These are phyloP conservation scores for Penicillium samsonianum DNA, from an alignment of 495 filamentous ascomycete species.

Conservation along the genomic window DNA sequence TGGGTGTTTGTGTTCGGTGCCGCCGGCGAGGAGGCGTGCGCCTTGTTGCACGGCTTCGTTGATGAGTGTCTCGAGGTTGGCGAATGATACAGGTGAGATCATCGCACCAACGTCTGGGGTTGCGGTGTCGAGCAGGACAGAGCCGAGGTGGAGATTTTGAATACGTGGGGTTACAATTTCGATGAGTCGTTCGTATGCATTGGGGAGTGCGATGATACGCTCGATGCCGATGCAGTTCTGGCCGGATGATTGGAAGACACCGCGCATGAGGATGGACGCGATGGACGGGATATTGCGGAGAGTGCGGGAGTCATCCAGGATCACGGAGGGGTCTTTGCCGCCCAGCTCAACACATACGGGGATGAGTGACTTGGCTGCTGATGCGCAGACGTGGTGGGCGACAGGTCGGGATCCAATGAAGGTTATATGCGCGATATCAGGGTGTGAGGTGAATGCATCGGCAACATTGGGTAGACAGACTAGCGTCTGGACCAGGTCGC, in stretches of 20 bases:
- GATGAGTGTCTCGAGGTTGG: slow-evolving; percentile 69
- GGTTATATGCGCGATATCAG: slow-evolving; percentile 83
- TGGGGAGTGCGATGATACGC: slow-evolving; percentile 79
- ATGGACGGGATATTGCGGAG: slow-evolving; percentile 65
- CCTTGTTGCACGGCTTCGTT: slow-evolving; percentile 73
- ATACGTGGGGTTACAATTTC: slow-evolving; percentile 70
- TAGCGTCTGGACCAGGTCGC: slow-evolving; percentile 78
- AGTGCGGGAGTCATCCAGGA: slow-evolving; percentile 72
- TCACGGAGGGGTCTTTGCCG: slow-evolving; percentile 91
- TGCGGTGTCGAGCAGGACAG: slow-evolving; percentile 54
- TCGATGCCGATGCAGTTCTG: slow-evolving; percentile 99
- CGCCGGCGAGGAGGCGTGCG: slow-evolving; percentile 79
- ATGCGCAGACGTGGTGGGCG: slow-evolving; percentile 82
- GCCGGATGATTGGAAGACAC: slow-evolving; percentile 92
- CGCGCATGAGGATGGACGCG: slow-evolving; percentile 80
- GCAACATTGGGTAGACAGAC: slow-evolving; percentile 86
- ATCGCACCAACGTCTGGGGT: slow-evolving; percentile 80
- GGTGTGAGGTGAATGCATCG: slow-evolving; percentile 80
- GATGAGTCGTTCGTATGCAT: slow-evolving; percentile 71
- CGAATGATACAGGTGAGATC: slow-evolving; percentile 76
- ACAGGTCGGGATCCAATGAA: slow-evolving; percentile 93
- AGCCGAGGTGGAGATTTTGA: slow-evolving; percentile 68
- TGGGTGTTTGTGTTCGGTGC: slow-evolving; percentile 69
- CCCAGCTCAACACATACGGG: slow-evolving; percentile 88
- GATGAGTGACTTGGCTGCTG: slow-evolving; percentile 78